Conservation (phyloP, 805 yeast genomes). For the Tetrapisispora arboricola region DNA sequence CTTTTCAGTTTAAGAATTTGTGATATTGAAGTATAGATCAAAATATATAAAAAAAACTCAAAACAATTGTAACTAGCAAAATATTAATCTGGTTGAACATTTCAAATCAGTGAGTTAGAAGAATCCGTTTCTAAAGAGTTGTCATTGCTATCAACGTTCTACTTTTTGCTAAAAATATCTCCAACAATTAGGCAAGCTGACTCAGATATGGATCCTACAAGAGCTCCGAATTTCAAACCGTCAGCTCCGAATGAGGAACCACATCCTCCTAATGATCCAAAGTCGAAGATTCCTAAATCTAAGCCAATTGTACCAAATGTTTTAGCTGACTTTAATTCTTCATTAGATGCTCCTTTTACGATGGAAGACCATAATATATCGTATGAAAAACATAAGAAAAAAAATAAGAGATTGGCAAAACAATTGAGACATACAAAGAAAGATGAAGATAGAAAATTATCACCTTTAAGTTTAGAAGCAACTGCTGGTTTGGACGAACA, state of each 20-base stretch:
- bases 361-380: conserved; percentile 4
- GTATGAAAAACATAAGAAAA: conserved; percentile 1
- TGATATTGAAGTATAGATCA: too few relatives aligned
- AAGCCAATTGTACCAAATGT: conserved; percentile 73
- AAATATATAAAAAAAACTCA: too few relatives aligned
- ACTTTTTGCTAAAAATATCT: too few relatives aligned
- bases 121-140: too few relatives aligned
- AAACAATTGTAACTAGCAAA: too few relatives aligned
- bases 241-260: conserved; percentile 57
- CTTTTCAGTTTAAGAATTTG: too few relatives aligned
- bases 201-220: conserved; percentile 97
- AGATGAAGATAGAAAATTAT: conserved; percentile 1
- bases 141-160: too few relatives aligned
- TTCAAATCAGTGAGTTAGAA: too few relatives aligned
- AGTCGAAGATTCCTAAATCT: conserved; percentile 58
- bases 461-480: background rate
- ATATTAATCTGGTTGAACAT: too few relatives aligned
- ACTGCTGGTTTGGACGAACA: background rate
- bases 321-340: conserved; percentile 60
- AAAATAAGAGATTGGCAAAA: conserved; percentile 1
- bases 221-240: conserved; percentile 83
- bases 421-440: conserved; percentile 1
- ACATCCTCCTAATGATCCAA: conserved; percentile 56
- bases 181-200: too few relatives aligned
- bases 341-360: conserved; percentile 56